Evolutionary conservation across 129 eudicot species (phyloP).

Genomic region (Centrapalus pauciflorus): DNA sequence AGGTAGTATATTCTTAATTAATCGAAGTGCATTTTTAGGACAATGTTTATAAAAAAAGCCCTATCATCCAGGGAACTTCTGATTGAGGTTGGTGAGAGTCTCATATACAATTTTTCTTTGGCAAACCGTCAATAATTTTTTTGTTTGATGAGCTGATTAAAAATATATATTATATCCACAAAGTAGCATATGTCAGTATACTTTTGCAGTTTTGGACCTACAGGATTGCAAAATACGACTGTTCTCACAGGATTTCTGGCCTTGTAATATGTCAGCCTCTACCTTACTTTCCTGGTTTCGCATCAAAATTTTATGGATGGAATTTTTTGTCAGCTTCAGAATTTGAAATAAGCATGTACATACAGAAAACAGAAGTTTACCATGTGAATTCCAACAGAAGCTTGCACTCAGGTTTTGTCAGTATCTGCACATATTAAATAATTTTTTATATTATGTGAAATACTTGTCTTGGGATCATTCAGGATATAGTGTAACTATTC

Average conservation of each 20-base stretch:
- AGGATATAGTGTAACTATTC: background rate
- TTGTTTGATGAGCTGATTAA: background rate
- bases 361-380: background rate
- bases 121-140: background rate
- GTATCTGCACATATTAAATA: background rate
- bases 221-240: background rate
- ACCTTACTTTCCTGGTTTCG: background rate
- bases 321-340: background rate
- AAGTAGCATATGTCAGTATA: background rate
- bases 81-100: background rate
- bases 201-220: background rate
- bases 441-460: background rate
- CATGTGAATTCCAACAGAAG: background rate
- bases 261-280: background rate
- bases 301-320: background rate
- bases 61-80: background rate
- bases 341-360: background rate
- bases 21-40: too few relatives aligned
- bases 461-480: background rate
- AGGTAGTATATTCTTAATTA: too few relatives aligned
- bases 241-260: background rate
- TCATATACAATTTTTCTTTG: background rate
- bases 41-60: too few relatives aligned
- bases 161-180: background rate
- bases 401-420: background rate